A percentile compares a stretch with the other conserved stretches of the same genome.
These are phyloP conservation scores for Diaporthe australafricana DNA, from an alignment of 2,329 filamentous ascomycete genomes.

Conservation along the genomic window DNA sequence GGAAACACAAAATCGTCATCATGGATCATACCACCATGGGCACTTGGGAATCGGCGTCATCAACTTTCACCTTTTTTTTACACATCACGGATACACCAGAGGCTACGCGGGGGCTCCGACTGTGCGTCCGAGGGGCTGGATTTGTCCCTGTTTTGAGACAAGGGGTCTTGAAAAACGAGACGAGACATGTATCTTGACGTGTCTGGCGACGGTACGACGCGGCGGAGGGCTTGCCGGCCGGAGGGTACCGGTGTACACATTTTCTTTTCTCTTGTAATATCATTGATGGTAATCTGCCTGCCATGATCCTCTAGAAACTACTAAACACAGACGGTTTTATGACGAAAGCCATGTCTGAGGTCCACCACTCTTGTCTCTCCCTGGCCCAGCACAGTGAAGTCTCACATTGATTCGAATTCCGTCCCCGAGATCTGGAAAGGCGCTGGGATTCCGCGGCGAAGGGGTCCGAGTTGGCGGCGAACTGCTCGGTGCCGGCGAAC, in stretches of 20 bases:
- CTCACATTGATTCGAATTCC: not conserved
- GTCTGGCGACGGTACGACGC: constrained; percentile 21
- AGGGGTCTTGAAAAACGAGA: not conserved
- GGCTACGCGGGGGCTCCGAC: not conserved
- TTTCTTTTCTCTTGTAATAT: constrained; percentile 15
- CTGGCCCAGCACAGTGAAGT: not conserved
- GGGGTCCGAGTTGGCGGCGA: too few species aligned
- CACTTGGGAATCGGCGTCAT: constrained; percentile 16
- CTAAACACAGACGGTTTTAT: not conserved
- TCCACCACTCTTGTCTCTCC: not conserved
- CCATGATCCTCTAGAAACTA: not conserved
- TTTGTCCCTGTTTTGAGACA: not conserved
- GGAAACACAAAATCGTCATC: constrained; percentile 16
- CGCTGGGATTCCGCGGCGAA: too few species aligned
- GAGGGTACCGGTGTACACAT: not conserved
- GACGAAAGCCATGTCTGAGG: not conserved
- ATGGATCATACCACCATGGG: not conserved
- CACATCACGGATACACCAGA: not conserved
- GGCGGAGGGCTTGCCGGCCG: not conserved
- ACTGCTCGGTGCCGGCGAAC: too few species aligned
- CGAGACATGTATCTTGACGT: constrained; percentile 28
- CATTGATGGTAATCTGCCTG: not conserved
- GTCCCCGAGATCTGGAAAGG: too few species aligned
- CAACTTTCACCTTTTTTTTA: not conserved
- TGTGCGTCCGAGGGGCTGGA: not conserved